Base-by-base conservation (phyloP, 495 filamentous ascomycete species). In the Lasiosphaeria miniovina region DNA sequence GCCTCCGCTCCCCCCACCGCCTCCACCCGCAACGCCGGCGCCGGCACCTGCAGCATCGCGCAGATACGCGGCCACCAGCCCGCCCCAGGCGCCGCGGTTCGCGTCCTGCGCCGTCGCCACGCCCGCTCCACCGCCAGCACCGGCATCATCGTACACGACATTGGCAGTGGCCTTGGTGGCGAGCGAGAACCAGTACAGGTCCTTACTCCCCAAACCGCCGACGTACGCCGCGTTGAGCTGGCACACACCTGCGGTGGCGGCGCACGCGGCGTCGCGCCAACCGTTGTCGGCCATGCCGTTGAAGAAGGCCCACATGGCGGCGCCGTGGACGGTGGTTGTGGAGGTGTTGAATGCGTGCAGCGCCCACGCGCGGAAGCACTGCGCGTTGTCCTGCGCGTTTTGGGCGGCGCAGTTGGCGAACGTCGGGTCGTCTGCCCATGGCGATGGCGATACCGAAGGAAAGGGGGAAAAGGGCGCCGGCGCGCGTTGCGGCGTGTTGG, bases 291-390 rank as follows among this genome's bases (percentile, higher is more conserved):
- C 49, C 67, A 70, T 67, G 24, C 68, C 67, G 63, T 83, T 79
- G 64, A 78, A 83, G 52, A 82, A 84, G 0, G 67, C 71, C 81
- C 82, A 84, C 54, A 81, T 72, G 17, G 71, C 78, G 1, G 75
- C 73, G 1, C 79, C 79, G 61, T 83, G 81, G 6, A 84, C 66
- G 34, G 77, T 73, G 1, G 81, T 46, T 34, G 79, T 54, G 4
- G 63, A 71, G 3, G 71, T 73, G 10, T 64, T 63, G 6, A 64
- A 54, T 43, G 81, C 72, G 48, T 71, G 64, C 51, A 72, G 63
- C 11, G 71, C 77, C 56, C 73, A 71, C 1, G 73, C 73, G 58
- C 79, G 80, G 38, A 74, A 73, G 58, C 80, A 84, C 34, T 51
- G 54, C 31, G 66, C 67, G 50, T 69, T 62, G 12, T 36, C 59